These are phyloP conservation scores for Linum trigynum DNA, from an alignment of 345 rosid species.

Conservation along the genomic window DNA sequence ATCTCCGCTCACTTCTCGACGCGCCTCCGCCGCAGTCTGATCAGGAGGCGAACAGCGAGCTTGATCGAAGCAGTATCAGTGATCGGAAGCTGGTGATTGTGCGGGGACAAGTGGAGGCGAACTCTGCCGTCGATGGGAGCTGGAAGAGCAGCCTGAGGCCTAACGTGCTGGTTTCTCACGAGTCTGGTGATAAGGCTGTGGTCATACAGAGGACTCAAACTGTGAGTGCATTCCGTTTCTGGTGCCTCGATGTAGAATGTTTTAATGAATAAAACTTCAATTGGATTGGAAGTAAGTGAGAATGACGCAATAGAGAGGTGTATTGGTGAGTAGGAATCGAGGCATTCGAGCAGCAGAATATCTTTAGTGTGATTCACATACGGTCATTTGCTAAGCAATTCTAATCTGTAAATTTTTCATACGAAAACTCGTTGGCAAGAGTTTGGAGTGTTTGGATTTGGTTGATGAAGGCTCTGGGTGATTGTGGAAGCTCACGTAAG, in stretches of 20 bases:
- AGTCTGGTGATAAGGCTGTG: constrained; percentile 78
- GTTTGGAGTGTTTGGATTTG: not conserved
- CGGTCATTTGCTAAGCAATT: not conserved
- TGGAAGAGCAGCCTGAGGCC: constrained; percentile 30
- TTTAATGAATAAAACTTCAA: too few relatives aligned
- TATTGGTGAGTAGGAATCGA: not conserved
- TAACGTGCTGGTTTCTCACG: constrained; percentile 42
- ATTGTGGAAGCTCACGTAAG: too few relatives aligned
- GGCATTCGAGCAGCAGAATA: not conserved
- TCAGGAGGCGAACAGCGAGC: not conserved
- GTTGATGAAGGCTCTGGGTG: not conserved
- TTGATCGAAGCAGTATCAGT: constrained; percentile 3
- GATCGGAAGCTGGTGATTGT: constrained; percentile 37
- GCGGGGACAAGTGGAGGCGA: constrained; percentile 56
- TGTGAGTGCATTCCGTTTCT: constrained; percentile 25
- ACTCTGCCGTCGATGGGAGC: constrained; percentile 34
- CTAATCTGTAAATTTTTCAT: not conserved
- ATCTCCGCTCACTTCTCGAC: constrained; percentile 53
- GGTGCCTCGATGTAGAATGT: not conserved
- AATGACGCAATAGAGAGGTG: not conserved
- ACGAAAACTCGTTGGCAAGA: too few relatives aligned
- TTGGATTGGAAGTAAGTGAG: not conserved
- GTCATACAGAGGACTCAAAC: constrained; percentile 72
- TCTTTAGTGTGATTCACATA: too few relatives aligned
- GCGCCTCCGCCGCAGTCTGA: constrained; percentile 13